A percentile compares a stretch with the other conserved stretches of the same genome.
These are phyloP conservation scores for Escallonia rubra DNA, from an alignment of 129 eudicot genomes.

Conservation along the genomic window DNA sequence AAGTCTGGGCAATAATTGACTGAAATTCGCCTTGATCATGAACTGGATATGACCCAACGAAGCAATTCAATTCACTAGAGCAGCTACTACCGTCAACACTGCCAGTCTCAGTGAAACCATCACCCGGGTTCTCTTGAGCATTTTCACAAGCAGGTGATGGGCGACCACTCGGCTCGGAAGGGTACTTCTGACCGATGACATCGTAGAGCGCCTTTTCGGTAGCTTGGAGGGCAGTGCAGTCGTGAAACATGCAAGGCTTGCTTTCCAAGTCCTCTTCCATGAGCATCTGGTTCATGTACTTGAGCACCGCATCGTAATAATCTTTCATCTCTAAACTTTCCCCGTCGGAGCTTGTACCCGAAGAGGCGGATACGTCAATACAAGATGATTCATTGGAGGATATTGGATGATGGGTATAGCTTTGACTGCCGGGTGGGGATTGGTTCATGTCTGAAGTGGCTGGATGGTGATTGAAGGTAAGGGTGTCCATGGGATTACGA, in stretches of 20 bases:
- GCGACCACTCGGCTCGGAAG: neutral
- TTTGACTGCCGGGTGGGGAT: too few species aligned
- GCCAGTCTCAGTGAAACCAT: neutral
- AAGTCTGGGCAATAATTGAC: neutral
- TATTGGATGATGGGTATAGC: neutral
- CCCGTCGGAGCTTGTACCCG: neutral
- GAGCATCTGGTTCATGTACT: constrained; percentile 50
- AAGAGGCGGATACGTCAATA: too few species aligned
- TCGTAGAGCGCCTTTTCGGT: constrained; percentile 50
- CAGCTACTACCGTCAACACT: neutral
- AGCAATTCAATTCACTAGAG: neutral
- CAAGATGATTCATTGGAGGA: neutral
- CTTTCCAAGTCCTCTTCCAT: constrained; percentile 57
- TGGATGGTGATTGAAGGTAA: too few species aligned
- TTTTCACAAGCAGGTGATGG: neutral
- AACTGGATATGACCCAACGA: too few species aligned
- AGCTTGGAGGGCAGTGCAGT: constrained; percentile 59
- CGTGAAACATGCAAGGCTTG: constrained; percentile 57
- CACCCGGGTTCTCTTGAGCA: constrained; percentile 14
- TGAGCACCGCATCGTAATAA: constrained; percentile 31
- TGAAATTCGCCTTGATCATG: constrained; percentile 1
- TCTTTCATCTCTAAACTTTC: constrained; percentile 25
- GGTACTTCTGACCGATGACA: constrained; percentile 32
- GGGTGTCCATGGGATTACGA: too few species aligned
- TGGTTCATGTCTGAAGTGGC: too few species aligned